These are phyloP conservation scores for Colletotrichum destructivum DNA, from an alignment of 2,329 filamentous ascomycete species.

Conservation along the genomic window DNA sequence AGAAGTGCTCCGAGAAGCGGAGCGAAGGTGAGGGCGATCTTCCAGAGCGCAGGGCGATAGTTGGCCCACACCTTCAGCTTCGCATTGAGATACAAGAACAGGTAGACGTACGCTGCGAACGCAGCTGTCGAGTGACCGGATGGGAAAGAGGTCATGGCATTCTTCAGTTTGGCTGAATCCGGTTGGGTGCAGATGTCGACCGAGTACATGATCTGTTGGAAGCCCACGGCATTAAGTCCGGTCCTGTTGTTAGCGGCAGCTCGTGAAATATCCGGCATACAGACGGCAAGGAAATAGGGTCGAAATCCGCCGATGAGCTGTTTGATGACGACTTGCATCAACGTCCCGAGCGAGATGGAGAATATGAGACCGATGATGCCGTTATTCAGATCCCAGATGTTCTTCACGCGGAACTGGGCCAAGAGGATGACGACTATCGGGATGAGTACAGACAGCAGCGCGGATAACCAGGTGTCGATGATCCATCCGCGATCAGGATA, in stretches of 20 bases:
- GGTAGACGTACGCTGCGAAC: conserved; percentile 74
- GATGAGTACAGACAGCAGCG: conserved; percentile 68
- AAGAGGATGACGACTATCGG: conserved; percentile 71
- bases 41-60: conserved; percentile 78
- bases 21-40: conserved; percentile 69
- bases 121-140: conserved; percentile 78
- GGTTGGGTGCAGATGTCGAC: conserved; percentile 72
- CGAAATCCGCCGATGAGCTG: conserved; percentile 76
- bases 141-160: conserved; percentile 76
- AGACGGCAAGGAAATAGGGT: conserved; percentile 76
- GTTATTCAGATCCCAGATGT: conserved; percentile 74
- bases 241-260: conserved; percentile 57
- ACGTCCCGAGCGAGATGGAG: conserved; percentile 69
- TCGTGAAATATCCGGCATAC: conserved; percentile 68
- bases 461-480: conserved; percentile 72
- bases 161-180: conserved; percentile 69
- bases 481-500: conserved; percentile 76
- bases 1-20: conserved; percentile 74
- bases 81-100: conserved; percentile 79
- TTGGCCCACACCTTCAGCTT: conserved; percentile 80
- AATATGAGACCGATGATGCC: conserved; percentile 74
- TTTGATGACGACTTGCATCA: conserved; percentile 79
- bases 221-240: conserved; percentile 64
- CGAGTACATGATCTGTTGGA: conserved; percentile 74
- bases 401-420: conserved; percentile 71